Evolutionary conservation across 140 eudicot species (phyloP).

Genomic region (Cichorium intybus): DNA sequence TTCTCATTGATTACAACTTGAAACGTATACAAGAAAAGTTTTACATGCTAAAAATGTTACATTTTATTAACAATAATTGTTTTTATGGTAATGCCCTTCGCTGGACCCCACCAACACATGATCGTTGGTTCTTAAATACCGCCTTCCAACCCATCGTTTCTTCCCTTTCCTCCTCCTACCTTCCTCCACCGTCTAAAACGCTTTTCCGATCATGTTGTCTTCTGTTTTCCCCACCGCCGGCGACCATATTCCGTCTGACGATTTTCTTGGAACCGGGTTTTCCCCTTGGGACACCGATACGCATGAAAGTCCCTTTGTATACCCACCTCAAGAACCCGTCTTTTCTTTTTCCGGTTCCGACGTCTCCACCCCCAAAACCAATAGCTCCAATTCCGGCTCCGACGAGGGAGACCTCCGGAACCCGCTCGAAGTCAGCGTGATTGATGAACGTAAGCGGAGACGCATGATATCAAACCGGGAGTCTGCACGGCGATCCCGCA

Average conservation of each 20-base stretch:
- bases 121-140: constrained; percentile 53
- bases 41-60: not conserved
- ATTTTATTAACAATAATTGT: constrained; percentile 16
- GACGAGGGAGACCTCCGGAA: constrained; percentile 16
- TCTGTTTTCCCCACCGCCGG: constrained; percentile 36
- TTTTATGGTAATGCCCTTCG: constrained; percentile 9
- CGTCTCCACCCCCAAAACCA: constrained; percentile 26
- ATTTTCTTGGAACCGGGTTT: constrained; percentile 40
- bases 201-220: constrained; percentile 60
- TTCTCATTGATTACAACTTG: not conserved
- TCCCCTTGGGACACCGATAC: constrained; percentile 49
- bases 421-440: not conserved
- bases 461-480: constrained; percentile 93
- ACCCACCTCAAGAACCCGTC: constrained; percentile 46
- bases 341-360: constrained; percentile 51
- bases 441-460: constrained; percentile 70
- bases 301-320: constrained; percentile 34
- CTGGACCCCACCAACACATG: constrained; percentile 32
- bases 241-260: constrained; percentile 22
- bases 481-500: constrained; percentile 84
- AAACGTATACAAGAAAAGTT: not conserved
- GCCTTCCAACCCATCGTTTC: constrained; percentile 48
- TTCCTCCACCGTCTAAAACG: constrained; percentile 34
- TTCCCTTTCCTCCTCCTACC: constrained; percentile 82
- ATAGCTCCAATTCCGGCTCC: constrained; percentile 40